phyloP scores from a whole-genome alignment of 108 stramenopile species.

The Epithemia pelagica region DNA sequence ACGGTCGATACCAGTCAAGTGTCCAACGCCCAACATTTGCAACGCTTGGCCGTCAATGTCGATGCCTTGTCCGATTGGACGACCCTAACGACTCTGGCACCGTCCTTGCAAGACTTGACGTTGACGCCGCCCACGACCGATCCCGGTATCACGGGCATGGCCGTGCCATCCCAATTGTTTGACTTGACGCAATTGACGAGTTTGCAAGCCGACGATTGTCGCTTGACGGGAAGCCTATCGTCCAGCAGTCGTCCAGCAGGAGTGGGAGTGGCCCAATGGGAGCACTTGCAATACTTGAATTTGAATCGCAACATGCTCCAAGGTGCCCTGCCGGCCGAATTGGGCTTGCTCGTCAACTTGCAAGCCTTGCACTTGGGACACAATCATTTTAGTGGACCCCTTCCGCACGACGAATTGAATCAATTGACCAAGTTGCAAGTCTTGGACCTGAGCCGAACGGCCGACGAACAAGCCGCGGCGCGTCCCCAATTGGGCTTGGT shows the following conservation, averaged over 20 bases:
- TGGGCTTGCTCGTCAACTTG: constrained; percentile 37
- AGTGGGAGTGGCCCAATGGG: constrained; percentile 10
- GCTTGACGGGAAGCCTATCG: neutral
- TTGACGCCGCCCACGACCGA: neutral
- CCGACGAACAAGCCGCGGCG: constrained; percentile 7
- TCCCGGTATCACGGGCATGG: neutral
- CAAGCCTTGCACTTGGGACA: constrained; percentile 24
- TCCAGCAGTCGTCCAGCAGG: neutral
- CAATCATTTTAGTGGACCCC: constrained; percentile 27
- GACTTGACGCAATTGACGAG: neutral
- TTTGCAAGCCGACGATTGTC: neutral
- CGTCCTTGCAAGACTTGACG: neutral
- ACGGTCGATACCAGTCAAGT: neutral
- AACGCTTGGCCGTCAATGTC: neutral
- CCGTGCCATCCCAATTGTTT: neutral
- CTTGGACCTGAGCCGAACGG: constrained; percentile 19
- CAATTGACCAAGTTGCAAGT: constrained; percentile 11
- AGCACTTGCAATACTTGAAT: constrained; percentile 42
- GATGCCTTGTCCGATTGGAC: neutral
- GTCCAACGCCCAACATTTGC: neutral
- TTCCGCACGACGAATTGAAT: constrained; percentile 26
- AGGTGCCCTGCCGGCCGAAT: constrained; percentile 40
- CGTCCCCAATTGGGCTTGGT: constrained; percentile 52
- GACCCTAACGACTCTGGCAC: neutral
- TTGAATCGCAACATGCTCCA: constrained; percentile 29